These are phyloP conservation scores for Leucoagaricus sp. DNA, from an alignment of 1,284 basidiomycete genomes.

Conservation along the genomic window DNA sequence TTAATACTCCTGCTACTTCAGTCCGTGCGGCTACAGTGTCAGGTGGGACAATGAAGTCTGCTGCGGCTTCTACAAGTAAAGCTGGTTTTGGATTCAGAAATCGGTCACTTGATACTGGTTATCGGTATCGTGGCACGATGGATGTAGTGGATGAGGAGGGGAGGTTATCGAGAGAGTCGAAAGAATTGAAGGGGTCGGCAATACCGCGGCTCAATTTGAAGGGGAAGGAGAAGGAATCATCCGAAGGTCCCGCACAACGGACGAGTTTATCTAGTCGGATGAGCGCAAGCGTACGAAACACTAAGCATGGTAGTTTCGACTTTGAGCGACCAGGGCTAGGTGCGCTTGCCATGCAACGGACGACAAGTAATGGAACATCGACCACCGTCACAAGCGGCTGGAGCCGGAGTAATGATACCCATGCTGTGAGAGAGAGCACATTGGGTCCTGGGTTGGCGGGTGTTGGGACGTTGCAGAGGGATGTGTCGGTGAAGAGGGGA, in stretches of 20 bases:
- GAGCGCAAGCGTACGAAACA: conserved; percentile 33
- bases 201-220: conserved; percentile 20
- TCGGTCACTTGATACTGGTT: conserved; percentile 30
- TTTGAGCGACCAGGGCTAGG: conserved; percentile 62
- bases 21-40: conserved; percentile 22
- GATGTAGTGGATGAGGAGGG: conserved; percentile 33
- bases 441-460: conserved; percentile 41
- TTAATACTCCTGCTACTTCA: conserved; percentile 47
- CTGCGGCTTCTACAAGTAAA: background rate
- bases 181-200: background rate
- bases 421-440: conserved; percentile 29
- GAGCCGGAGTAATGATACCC: conserved; percentile 26
- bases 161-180: conserved; percentile 9
- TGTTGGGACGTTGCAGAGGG: conserved; percentile 41
- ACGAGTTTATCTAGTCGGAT: conserved; percentile 23
- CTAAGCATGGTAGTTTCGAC: conserved; percentile 70
- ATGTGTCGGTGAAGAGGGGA: conserved; percentile 35
- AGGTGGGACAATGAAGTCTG: conserved; percentile 4
- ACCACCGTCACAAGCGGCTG: conserved; percentile 24
- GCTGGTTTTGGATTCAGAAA: conserved; percentile 22
- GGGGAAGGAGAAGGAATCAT: conserved; percentile 26
- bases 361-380: conserved; percentile 32
- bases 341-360: conserved; percentile 31
- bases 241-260: conserved; percentile 11
- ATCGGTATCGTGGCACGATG: conserved; percentile 31